Conservation (phyloP, 2,329 filamentous ascomycete genomes). For the Cercospora berteroae region DNA sequence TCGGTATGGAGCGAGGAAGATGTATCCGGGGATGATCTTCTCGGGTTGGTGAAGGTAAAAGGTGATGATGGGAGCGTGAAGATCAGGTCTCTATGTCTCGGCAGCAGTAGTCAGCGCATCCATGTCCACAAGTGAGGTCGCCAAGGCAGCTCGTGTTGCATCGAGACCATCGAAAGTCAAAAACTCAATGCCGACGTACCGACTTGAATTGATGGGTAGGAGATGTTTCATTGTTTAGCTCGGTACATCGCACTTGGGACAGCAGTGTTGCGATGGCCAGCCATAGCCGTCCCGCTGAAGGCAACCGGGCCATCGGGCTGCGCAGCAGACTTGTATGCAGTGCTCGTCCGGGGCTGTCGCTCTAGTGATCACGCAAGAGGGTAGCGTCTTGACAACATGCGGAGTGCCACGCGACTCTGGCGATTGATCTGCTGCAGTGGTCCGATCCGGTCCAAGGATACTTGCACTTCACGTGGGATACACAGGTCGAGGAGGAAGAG, state of each 20-base stretch:
- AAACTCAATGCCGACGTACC: constrained; percentile 26
- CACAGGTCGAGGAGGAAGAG: neutral
- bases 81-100: constrained; percentile 38
- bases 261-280: neutral
- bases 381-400: constrained; percentile 14
- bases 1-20: constrained; percentile 53
- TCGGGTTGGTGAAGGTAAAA: constrained; percentile 37
- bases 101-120: constrained; percentile 10
- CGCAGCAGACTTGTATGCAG: neutral
- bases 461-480: constrained; percentile 11
- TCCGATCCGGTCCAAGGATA: constrained; percentile 5
- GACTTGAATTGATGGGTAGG: constrained; percentile 40
- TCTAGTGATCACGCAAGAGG: constrained; percentile 20
- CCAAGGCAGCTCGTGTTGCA: neutral
- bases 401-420: constrained; percentile 15
- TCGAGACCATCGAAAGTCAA: neutral
- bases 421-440: constrained; percentile 9
- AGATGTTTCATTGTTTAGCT: constrained; percentile 37
- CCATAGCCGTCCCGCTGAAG: neutral
- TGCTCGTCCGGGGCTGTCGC: neutral
- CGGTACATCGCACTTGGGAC: constrained; percentile 14
- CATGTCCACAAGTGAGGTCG: neutral
- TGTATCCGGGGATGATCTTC: constrained; percentile 48
- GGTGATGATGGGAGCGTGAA: constrained; percentile 40
- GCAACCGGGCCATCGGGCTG: constrained; percentile 7